Conservation (phyloP, 2,329 filamentous ascomycete species). For the Epichloe gansuensis region DNA sequence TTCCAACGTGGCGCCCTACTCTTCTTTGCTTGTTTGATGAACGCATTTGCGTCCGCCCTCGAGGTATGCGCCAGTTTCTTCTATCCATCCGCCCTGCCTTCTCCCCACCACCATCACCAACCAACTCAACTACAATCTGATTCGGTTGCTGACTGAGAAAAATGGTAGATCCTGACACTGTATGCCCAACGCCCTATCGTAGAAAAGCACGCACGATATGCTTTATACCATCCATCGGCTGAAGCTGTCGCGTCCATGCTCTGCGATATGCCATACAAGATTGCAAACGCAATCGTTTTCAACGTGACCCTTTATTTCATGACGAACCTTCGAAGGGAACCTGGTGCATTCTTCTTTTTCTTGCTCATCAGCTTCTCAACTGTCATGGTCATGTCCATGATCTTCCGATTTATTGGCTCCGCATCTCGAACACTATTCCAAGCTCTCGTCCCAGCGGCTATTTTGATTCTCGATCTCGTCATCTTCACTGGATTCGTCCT, state of each 20-base stretch:
- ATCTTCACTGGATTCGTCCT: constrained; percentile 61
- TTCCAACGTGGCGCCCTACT: constrained; percentile 68
- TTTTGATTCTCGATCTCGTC: constrained; percentile 54
- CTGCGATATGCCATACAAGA: constrained; percentile 68
- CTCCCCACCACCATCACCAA: background rate
- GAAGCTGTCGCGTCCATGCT: constrained; percentile 84
- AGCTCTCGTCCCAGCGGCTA: constrained; percentile 46
- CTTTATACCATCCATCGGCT: constrained; percentile 78
- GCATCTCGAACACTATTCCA: constrained; percentile 58
- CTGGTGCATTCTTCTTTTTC: constrained; percentile 78
- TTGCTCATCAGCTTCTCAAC: constrained; percentile 61
- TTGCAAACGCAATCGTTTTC: constrained; percentile 62
- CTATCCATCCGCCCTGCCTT: background rate
- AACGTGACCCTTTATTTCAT: constrained; percentile 80
- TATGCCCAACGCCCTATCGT: constrained; percentile 87
- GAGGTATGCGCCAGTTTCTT: constrained; percentile 36
- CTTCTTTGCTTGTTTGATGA: constrained; percentile 81
- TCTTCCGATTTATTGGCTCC: constrained; percentile 73
- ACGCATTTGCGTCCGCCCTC: constrained; percentile 68
- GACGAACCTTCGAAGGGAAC: constrained; percentile 62
- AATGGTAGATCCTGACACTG: constrained; percentile 57
- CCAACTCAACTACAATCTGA: background rate
- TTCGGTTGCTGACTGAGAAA: background rate
- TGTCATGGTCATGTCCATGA: constrained; percentile 71
- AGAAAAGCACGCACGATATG: constrained; percentile 78